Conservation (phyloP, 768 basidiomycete species). For the Floccularia luteovirens region DNA sequence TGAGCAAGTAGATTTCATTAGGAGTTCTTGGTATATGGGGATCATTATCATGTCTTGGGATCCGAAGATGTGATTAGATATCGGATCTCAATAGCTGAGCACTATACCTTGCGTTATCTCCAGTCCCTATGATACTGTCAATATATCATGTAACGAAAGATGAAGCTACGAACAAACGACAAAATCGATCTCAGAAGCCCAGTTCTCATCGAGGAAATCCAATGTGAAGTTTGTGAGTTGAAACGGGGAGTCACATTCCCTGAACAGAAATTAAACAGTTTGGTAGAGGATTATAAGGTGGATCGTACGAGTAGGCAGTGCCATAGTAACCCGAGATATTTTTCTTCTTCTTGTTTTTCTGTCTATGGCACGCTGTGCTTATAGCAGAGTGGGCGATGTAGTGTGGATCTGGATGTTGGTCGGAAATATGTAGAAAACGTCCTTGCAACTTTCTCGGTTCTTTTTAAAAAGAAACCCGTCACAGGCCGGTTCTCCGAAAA, state of each 20-base stretch:
- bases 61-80: too few species aligned
- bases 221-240: constrained; percentile 76
- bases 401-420: constrained; percentile 75
- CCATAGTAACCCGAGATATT: constrained; percentile 56
- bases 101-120: constrained; percentile 61
- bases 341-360: constrained; percentile 46
- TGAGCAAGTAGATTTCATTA: constrained; percentile 71
- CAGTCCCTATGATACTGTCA: constrained; percentile 47
- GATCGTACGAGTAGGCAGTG: constrained; percentile 53
- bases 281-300: constrained; percentile 2
- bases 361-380: constrained; percentile 64
- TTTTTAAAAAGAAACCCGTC: constrained; percentile 10
- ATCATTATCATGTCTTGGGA: constrained; percentile 79
- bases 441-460: constrained; percentile 51
- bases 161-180: constrained; percentile 61
- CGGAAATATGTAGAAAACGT: constrained; percentile 76
- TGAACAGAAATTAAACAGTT: constrained; percentile 14
- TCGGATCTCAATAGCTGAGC: not conserved
- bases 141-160: constrained; percentile 4
- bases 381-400: constrained; percentile 46
- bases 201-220: constrained; percentile 70
- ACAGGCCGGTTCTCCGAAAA: not conserved
- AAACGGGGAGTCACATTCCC: constrained; percentile 79
- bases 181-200: constrained; percentile 84
- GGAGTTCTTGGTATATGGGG: constrained; percentile 72